Evolutionary conservation across 352 stramenopile species (phyloP).

Genomic region (Detonula confervacea): DNA sequence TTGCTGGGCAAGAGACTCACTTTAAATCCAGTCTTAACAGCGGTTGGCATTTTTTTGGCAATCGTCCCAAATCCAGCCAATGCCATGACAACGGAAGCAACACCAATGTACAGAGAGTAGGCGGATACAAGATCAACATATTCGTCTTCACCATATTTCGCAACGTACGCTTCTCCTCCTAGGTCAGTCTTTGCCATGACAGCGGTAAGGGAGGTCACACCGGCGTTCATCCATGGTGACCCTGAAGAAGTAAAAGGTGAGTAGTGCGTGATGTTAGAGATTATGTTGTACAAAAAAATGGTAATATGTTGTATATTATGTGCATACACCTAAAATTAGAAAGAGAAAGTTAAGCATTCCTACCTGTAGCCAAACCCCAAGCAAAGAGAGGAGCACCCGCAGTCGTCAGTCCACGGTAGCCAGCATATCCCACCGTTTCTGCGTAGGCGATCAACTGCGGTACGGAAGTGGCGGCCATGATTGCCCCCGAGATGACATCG

Average conservation of each 20-base stretch:
- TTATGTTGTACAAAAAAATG: not conserved
- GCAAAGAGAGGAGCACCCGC: constrained; percentile 66
- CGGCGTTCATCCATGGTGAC: constrained; percentile 76
- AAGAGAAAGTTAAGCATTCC: not conserved
- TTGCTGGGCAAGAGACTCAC: constrained; percentile 5
- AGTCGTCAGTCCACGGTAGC: constrained; percentile 73
- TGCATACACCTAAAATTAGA: not conserved
- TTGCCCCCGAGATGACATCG: constrained; percentile 76
- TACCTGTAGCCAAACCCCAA: constrained; percentile 71
- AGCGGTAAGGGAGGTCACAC: constrained; percentile 79
- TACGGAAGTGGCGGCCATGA: constrained; percentile 82
- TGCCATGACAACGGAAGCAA: constrained; percentile 67
- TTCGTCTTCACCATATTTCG: constrained; percentile 72
- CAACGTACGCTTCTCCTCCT: constrained; percentile 69
- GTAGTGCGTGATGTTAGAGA: not conserved
- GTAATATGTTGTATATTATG: not conserved
- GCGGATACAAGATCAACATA: constrained; percentile 76
- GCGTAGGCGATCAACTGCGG: constrained; percentile 83
- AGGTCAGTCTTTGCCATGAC: constrained; percentile 80
- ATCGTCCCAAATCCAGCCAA: constrained; percentile 70
- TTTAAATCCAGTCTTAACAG: constrained; percentile 78
- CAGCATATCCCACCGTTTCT: constrained; percentile 76
- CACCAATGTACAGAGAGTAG: constrained; percentile 74
- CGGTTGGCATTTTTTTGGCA: constrained; percentile 62
- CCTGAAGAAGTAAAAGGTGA: constrained; percentile 28